Evolutionary conservation across 345 rosid genomes (phyloP).

Genomic region (Salix viminalis): DNA sequence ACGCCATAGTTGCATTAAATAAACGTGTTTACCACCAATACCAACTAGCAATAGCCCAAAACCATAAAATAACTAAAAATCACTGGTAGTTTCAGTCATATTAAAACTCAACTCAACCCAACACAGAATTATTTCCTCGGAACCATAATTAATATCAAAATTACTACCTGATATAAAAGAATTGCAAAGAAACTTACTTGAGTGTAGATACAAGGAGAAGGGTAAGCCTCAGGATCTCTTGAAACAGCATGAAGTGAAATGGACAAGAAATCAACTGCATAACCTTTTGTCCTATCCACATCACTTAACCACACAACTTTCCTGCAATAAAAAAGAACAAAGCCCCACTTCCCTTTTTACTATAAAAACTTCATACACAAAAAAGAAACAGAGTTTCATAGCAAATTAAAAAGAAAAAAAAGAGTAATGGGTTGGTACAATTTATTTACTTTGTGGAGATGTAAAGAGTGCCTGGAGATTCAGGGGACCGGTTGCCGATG

Average conservation of each 20-base stretch:
- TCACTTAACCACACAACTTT: slow-evolving; percentile 84
- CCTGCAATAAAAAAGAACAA: slow-evolving; percentile 36
- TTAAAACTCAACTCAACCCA: background rate
- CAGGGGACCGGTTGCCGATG: slow-evolving; percentile 55
- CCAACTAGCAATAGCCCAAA: background rate
- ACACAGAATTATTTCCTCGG: background rate
- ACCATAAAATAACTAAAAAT: background rate
- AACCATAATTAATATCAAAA: background rate
- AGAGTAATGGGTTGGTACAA: background rate
- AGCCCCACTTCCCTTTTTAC: background rate
- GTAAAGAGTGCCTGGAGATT: slow-evolving; percentile 82
- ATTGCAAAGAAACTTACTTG: slow-evolving; percentile 41
- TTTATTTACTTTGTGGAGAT: slow-evolving; percentile 57
- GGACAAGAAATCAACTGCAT: slow-evolving; percentile 79
- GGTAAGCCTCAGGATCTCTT: slow-evolving; percentile 77
- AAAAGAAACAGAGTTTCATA: background rate
- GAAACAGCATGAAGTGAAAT: slow-evolving; percentile 88
- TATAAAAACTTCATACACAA: too few species aligned
- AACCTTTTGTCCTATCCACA: slow-evolving; percentile 62
- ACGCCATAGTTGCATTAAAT: background rate
- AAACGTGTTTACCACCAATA: background rate
- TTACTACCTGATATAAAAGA: background rate
- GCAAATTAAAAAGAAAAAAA: background rate
- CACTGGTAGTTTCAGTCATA: background rate
- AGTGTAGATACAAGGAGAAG: slow-evolving; percentile 81